phyloP scores from a whole-genome alignment of 345 rosid genomes.

The Rhizophora mangle region DNA sequence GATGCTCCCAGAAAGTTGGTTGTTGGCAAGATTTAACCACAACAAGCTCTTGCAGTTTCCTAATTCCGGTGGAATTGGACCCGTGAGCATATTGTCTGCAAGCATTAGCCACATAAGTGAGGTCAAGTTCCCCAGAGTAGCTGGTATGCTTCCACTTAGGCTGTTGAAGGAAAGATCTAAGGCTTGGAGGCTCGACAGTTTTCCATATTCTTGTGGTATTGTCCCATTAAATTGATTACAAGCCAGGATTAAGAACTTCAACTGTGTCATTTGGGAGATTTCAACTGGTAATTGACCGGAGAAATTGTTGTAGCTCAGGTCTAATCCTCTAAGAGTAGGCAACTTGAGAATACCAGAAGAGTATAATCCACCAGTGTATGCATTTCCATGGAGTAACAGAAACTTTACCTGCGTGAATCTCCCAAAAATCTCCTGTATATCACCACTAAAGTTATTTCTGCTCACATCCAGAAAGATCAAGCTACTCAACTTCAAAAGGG shows the following conservation, averaged over 20 bases:
- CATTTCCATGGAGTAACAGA: slow-evolving; percentile 58
- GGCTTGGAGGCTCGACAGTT: slow-evolving; percentile 53
- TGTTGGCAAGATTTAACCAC: slow-evolving; percentile 87
- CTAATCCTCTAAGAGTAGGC: slow-evolving; percentile 50
- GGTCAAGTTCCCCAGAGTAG: slow-evolving; percentile 60
- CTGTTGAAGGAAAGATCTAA: slow-evolving; percentile 83
- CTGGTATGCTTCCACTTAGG: slow-evolving; percentile 64
- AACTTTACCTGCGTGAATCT: slow-evolving; percentile 55
- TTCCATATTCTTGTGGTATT: slow-evolving; percentile 73
- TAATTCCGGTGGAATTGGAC: slow-evolving; percentile 62
- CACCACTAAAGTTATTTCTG: slow-evolving; percentile 55
- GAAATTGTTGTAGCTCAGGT: slow-evolving; percentile 76
- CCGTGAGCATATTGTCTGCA: slow-evolving; percentile 64
- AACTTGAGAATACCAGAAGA: slow-evolving; percentile 68
- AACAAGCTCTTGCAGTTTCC: slow-evolving; percentile 82
- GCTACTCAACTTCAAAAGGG: slow-evolving; percentile 51
- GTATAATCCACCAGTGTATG: slow-evolving; percentile 51
- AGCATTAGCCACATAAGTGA: slow-evolving; percentile 92
- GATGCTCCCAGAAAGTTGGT: slow-evolving; percentile 57
- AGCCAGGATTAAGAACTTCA: slow-evolving; percentile 66
- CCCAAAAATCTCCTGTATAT: slow-evolving; percentile 64
- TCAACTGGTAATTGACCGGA: slow-evolving; percentile 61
- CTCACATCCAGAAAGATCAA: slow-evolving; percentile 71
- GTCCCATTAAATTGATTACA: slow-evolving; percentile 55
- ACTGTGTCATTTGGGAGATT: slow-evolving; percentile 44